Evolutionary conservation across 2,329 filamentous ascomycete genomes (phyloP).

Genomic region (Ophiostoma sp.): DNA sequence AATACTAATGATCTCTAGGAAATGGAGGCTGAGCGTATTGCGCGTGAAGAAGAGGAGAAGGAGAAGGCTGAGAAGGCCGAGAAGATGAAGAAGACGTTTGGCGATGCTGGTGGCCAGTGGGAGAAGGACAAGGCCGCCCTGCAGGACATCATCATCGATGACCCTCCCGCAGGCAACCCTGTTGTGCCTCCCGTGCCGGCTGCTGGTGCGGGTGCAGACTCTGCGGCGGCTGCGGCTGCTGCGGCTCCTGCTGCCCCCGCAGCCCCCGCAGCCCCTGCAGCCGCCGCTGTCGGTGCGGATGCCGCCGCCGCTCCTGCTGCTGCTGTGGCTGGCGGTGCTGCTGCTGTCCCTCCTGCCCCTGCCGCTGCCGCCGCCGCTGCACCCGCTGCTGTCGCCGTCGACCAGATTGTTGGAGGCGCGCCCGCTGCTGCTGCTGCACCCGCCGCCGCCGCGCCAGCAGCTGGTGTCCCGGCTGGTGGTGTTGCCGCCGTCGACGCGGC

Average conservation of each 20-base stretch:
- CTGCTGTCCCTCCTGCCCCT: conserved; percentile 5
- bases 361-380: conserved; percentile 1
- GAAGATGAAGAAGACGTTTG: conserved; percentile 75
- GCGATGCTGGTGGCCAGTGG: conserved; percentile 73
- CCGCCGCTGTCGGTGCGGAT: not conserved
- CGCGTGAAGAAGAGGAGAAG: conserved; percentile 73
- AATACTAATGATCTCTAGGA: conserved; percentile 48
- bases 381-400: not conserved
- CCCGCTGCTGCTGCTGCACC: not conserved
- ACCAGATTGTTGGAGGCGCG: not conserved
- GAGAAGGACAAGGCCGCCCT: conserved; percentile 82
- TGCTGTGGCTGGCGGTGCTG: not conserved
- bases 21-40: conserved; percentile 83
- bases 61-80: conserved; percentile 66
- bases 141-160: conserved; percentile 58
- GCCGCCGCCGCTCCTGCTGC: conserved; percentile 8
- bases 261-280: conserved; percentile 11
- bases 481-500: conserved; percentile 11
- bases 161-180: conserved; percentile 33
- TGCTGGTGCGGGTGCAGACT: conserved; percentile 6
- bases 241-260: conserved; percentile 13
- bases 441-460: conserved; percentile 14
- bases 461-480: conserved; percentile 6
- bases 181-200: not conserved
- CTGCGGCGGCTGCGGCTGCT: not conserved